Base-by-base conservation (phyloP, 2,329 filamentous ascomycete species). In the Fusarium tupiense region DNA sequence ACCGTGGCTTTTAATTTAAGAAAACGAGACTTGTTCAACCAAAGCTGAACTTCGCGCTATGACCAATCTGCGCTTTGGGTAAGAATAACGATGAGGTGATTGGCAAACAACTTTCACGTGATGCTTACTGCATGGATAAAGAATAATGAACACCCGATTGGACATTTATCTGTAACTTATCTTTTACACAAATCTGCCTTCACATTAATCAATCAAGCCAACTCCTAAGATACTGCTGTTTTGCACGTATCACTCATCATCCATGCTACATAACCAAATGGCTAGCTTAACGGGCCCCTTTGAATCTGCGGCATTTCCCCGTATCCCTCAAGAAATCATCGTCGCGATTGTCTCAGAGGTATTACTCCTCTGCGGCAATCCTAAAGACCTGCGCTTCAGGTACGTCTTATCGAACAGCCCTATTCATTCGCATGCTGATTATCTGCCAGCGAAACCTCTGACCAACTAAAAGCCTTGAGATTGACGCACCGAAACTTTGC, bases 311-410 rank as follows among this genome's bases (percentile, higher is more conserved):
- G n/a, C n/a, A 19, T 44, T 44, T 44, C 10, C 7, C 6, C n/a
- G n/a, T 11, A 13, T 44, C 7, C 43, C n/a, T 17, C 43, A 6
- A 24, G 43, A 44, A 44, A 44, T 44, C 43, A 44, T 44, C 11
- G 17, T 13, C 11, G n/a, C 10, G 5, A 19, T 44, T 44, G 43
- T 12, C 11, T 44, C n/a, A 24, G n/a, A 24, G 16, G 11, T 44
- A 19, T 24, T 24, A 17, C 5, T 12, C n/a, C 5, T 19, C n/a
- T 17, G 17, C n/a, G 17, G 12, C n/a, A 24, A 44, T 3, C 5
- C 5, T 24, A 11, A 7, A 24, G 16, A 4, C 11, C 0, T 5
- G 11, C 11, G 7, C n/a, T 8, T 11, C 43, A 2, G n/a, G 43
- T 44, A 19, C 5, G 7, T 24, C 11, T 13, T 12, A 13, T 17